A percentile compares a stretch with the other conserved stretches of the same genome.
These are phyloP conservation scores for Saturnispora halmiae DNA, from an alignment of 805 yeast species.

Conservation along the genomic window DNA sequence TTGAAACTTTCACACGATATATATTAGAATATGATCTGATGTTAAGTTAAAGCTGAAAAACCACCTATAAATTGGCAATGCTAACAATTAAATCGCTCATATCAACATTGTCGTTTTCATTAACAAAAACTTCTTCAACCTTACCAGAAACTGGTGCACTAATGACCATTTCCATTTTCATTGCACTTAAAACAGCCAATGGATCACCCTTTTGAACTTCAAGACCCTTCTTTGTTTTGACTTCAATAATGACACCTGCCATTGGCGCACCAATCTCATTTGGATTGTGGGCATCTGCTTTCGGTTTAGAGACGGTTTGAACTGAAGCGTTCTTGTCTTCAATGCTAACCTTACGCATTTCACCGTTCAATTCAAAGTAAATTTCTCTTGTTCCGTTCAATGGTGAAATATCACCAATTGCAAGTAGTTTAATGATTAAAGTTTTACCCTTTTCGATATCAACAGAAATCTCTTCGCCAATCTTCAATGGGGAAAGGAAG, in stretches of 20 bases:
- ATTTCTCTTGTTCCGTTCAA: conserved; percentile 67
- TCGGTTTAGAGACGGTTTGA: conserved; percentile 77
- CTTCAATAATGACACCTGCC: conserved; percentile 94
- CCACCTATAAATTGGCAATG: conserved; percentile 35
- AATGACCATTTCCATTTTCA: conserved; percentile 99
- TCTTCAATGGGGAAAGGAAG: conserved; percentile 79
- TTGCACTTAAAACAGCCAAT: conserved; percentile 86
- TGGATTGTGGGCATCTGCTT: conserved; percentile 72
- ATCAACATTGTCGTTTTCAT: conserved; percentile 92
- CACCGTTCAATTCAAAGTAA: conserved; percentile 97
- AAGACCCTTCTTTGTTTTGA: conserved; percentile 73
- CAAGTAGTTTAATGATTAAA: conserved; percentile 81
- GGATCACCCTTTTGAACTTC: conserved; percentile 66
- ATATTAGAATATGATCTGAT: too few relatives aligned
- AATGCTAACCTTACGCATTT: conserved; percentile 91
- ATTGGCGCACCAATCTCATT: conserved; percentile 67
- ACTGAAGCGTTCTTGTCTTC: conserved; percentile 49
- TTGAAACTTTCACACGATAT: too few relatives aligned
- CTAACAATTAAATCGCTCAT: conserved; percentile 80
- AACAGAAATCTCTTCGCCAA: conserved; percentile 82
- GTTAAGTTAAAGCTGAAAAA: too few relatives aligned
- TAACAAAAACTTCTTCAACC: conserved; percentile 65
- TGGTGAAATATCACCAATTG: conserved; percentile 90
- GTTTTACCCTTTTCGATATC: conserved; percentile 93
- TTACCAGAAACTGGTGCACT: conserved; percentile 76